Base-by-base conservation (phyloP, 257 asterid genomes). In the Knoxia roxburghii region DNA sequence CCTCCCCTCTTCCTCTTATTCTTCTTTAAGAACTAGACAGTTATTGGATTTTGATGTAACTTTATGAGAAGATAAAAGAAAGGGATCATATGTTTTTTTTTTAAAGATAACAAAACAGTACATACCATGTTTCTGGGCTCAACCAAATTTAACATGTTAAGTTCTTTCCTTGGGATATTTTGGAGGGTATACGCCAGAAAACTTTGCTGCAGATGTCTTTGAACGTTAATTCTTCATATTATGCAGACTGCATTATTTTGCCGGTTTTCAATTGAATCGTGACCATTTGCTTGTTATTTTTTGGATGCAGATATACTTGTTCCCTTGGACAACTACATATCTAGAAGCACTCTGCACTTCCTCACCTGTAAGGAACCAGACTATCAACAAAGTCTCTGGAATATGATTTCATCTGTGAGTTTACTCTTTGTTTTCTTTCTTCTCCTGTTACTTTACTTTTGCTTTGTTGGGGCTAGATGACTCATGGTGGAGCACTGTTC, bases 361-460 rank as follows among this genome's bases (percentile, higher is more conserved):
- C 89, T 94, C 68, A 65, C 95, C 10, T 94, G 96, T 88, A 94
- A 90, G 83, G 95, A 90, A 59, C 99, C 98, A 24, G 90, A 94
- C 85, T 94, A 94, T 78, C 99, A 94, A 84, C 95, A 87, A 80
- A 90, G 99, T 81, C 96, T 94, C 70, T 94, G 99, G 98, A 82
- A 72, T 71, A 87, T 84, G 98, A 84, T 94, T 69, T 90, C 96
- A 71, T 84, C 89, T 49, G 99, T 94, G 76, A 85, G 98, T 80
- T 50, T 50, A 3, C 21, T 21, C 1, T n/a, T 21, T 50, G 2
- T 3, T 15, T 13, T 46, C 40, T 56, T 9, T 27, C 40, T 55
- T 10, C 37, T 15, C 41, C 40, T 56, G 1, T 33, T 17, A n/a
- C 41, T 57, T 57, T 57, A 4, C 43, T 33, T 33, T 17, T 14